phyloP scores from a whole-genome alignment of 257 asterid species.

The Solanum gracilifrons region DNA sequence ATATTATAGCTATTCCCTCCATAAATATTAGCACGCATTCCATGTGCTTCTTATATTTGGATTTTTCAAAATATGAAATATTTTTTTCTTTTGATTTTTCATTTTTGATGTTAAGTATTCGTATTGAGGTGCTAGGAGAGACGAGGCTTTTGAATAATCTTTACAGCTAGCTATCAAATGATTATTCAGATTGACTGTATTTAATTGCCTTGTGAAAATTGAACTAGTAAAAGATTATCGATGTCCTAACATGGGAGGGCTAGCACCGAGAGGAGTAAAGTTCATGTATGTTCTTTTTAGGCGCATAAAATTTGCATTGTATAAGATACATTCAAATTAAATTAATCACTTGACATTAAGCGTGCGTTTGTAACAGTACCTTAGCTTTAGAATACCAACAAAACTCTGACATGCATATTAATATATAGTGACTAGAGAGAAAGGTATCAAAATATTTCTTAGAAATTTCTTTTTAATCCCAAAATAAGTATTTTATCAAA shows the following conservation, averaged over 20 bases:
- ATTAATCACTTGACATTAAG: not conserved
- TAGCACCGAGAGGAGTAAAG: not conserved
- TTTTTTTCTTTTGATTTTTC: not conserved
- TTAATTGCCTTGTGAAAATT: not conserved
- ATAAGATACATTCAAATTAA: not conserved
- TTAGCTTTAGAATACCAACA: not conserved
- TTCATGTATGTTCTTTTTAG: not conserved
- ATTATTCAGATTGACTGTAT: not conserved
- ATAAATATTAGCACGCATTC: not conserved
- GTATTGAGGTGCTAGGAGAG: not conserved
- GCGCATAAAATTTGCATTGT: not conserved
- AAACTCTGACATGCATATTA: not conserved
- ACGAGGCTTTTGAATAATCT: fast-evolving
- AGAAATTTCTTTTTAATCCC: not conserved
- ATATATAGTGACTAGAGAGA: not conserved
- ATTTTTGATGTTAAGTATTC: not conserved
- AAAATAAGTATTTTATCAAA: not conserved
- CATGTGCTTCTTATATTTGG: not conserved
- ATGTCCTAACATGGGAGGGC: not conserved
- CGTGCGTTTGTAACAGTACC: not conserved
- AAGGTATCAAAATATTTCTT: not conserved
- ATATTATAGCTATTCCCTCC: not conserved
- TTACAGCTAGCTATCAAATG: not conserved
- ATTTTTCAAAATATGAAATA: not conserved
- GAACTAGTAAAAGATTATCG: not conserved